Evolutionary conservation across 2,329 filamentous ascomycete genomes (phyloP).

Genomic region (Penicillium sumatraense): DNA sequence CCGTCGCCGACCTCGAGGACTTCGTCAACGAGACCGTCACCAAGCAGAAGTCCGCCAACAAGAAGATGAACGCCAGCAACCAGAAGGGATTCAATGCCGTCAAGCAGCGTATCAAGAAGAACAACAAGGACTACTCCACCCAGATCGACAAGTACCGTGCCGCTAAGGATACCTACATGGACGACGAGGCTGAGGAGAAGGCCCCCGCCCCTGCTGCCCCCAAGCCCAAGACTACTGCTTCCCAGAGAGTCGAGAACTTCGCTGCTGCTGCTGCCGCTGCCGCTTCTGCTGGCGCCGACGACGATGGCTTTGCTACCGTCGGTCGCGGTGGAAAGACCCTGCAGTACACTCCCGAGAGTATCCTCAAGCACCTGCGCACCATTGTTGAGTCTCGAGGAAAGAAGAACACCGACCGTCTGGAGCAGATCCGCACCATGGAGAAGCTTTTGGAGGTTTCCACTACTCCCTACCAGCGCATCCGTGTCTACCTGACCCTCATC

Average conservation of each 20-base stretch:
- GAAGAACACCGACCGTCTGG: constrained; percentile 94
- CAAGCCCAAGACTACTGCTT: constrained; percentile 59
- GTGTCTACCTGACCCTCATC: constrained; percentile 87
- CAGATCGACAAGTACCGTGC: constrained; percentile 87
- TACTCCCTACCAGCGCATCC: constrained; percentile 91
- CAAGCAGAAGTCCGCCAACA: constrained; percentile 93
- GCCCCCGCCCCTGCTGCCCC: constrained; percentile 46
- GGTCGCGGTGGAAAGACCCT: constrained; percentile 87
- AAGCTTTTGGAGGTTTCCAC: constrained; percentile 87
- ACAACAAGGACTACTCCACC: constrained; percentile 89
- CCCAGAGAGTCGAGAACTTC: constrained; percentile 38
- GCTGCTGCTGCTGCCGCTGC: constrained; percentile 58
- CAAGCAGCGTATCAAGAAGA: constrained; percentile 98
- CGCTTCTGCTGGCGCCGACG: constrained; percentile 62
- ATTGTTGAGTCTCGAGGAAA: constrained; percentile 97
- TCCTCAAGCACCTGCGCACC: constrained; percentile 91
- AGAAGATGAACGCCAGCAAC: constrained; percentile 99
- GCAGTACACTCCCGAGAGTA: constrained; percentile 94
- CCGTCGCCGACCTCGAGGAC: constrained; percentile 90
- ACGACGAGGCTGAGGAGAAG: constrained; percentile 74
- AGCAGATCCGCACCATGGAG: constrained; percentile 98
- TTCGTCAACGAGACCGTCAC: constrained; percentile 90
- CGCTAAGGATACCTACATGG: constrained; percentile 86
- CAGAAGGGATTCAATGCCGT: constrained; percentile 93
- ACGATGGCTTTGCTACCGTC: constrained; percentile 87